These are phyloP conservation scores for Pichia sp. DNA, from an alignment of 1,139 yeast genomes.

Conservation along the genomic window DNA sequence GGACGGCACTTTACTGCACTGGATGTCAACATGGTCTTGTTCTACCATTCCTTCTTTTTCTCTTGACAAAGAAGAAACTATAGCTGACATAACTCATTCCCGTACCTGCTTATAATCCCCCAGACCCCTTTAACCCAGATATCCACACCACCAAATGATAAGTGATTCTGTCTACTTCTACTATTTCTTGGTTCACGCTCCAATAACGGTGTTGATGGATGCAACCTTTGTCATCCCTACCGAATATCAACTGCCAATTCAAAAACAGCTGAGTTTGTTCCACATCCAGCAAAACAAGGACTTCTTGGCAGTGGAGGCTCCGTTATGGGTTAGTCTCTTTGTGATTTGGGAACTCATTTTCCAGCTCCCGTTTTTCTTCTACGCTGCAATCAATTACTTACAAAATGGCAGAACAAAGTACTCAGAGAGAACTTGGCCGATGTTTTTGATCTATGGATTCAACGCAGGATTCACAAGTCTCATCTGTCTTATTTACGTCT, in stretches of 20 bases:
- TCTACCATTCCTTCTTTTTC: too few relatives aligned
- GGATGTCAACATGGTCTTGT: too few relatives aligned
- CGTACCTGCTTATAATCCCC: too few relatives aligned
- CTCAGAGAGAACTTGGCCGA: conserved; percentile 36
- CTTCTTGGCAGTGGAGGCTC: conserved; percentile 56
- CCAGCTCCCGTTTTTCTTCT: conserved; percentile 74
- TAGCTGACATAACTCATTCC: too few relatives aligned
- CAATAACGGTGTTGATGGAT: conserved; percentile 72
- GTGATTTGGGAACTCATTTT: conserved; percentile 66
- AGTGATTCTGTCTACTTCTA: conserved; percentile 50
- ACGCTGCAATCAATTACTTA: conserved; percentile 33
- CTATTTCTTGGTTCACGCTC: conserved; percentile 58
- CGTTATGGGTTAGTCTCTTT: conserved; percentile 66
- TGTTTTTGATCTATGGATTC: conserved; percentile 63
- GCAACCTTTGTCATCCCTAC: conserved; percentile 64
- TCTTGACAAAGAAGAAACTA: too few relatives aligned
- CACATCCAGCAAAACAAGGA: conserved; percentile 68
- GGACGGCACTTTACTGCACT: too few relatives aligned
- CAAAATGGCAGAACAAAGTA: conserved; percentile 15
- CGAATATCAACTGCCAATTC: conserved; percentile 44
- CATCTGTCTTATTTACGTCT: conserved; percentile 53
- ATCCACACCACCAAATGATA: conserved; percentile 6
- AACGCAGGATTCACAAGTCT: conserved; percentile 73
- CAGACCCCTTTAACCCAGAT: too few relatives aligned
- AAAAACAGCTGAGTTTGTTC: conserved; percentile 45